Evolutionary conservation across 768 basidiomycete species (phyloP), one percentile per base, ranked within the genome.

Genomic region (Pleurotus platypus): DNA sequence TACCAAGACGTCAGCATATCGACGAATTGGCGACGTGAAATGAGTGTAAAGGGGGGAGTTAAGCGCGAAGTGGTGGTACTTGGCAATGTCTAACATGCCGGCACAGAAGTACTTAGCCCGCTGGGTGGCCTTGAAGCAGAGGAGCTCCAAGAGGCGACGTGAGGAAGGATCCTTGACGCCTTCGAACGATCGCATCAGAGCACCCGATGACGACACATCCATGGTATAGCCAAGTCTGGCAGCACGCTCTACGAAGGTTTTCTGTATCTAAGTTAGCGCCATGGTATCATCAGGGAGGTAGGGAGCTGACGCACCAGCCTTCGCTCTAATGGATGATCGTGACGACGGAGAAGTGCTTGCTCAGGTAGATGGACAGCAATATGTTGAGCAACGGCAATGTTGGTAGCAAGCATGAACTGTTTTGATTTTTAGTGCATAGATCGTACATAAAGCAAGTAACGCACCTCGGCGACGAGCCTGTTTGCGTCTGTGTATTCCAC

Each of bases 21-120:
- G 90, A 50, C 92, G 86, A 63, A 97, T 94, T 7, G 94, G 97
- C 4, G 89, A 93, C 0, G 91, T 94, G 73, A 92, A 94, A 70
- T 94, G 90, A 7, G 90, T 96, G 75, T 98, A 99, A 45, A 99
- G 79, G 15, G 97, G 94, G 4, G 84, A 76, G 62, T 86, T 96
- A 62, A 98, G 76, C 0, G 95, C 87, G 69, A 92, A 98, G 72
- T 99, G 97, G 27, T 84, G 75, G 67, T 98, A 99, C 76, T 98
- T 98, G 42, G 94, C 93, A 66, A 99, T 99, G 71, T 99, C 97
- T 63, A 99, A 78, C 96, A 98, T 98, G 61, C 97, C 97, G 22
- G 94, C 84, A 68, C 97, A 99, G 86, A 98, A 98, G 73, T 99
- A 99, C 71, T 94, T 95, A 63, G 97, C 93, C 51, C 88, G 83